Conservation (phyloP, 148 eudicot genomes). For the Silene latifolia region DNA sequence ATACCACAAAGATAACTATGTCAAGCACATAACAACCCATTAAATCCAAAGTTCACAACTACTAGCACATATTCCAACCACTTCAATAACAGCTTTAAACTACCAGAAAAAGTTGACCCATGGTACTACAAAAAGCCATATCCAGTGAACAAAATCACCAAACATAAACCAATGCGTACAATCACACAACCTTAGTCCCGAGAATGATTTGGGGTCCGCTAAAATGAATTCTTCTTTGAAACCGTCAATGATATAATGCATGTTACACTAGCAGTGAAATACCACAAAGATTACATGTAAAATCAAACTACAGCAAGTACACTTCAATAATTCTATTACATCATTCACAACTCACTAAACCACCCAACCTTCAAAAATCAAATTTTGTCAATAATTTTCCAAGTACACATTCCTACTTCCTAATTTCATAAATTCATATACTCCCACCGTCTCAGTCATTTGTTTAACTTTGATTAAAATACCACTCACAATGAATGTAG, state of each 20-base stretch:
- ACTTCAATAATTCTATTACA: no score
- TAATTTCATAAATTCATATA: neutral
- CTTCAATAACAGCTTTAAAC: neutral
- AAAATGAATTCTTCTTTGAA: neutral
- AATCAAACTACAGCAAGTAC: no score
- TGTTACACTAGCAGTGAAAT: neutral
- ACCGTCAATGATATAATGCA: neutral
- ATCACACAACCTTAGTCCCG: neutral
- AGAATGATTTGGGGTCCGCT: no score
- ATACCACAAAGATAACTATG: neutral
- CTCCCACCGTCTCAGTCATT: no score
- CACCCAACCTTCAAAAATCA: neutral
- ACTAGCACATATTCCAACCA: neutral
- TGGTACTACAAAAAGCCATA: neutral
- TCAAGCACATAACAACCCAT: conserved; percentile 9
- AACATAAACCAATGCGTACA: neutral
- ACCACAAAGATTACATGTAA: no score
- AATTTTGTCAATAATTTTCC: neutral
- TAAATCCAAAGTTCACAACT: neutral
- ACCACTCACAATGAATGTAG: no score
- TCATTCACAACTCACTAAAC: neutral
- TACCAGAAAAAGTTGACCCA: neutral
- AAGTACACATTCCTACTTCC: neutral
- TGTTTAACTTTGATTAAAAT: no score
- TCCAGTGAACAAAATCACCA: no score